Conservation (phyloP, 495 filamentous ascomycete genomes). For the Penicillium desertorum region DNA sequence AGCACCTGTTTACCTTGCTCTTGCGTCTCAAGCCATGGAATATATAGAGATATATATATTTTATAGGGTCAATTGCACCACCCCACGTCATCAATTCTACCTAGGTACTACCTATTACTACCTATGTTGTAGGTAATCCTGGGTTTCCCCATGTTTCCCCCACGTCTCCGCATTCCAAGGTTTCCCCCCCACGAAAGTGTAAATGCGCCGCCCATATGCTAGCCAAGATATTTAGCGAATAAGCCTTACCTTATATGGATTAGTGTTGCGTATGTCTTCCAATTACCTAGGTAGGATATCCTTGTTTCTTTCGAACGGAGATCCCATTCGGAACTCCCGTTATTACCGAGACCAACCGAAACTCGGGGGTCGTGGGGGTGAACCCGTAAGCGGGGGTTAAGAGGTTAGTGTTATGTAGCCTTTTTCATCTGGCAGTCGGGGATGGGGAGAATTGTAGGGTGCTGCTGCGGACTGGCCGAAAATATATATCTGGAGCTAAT, state of each 20-base stretch:
- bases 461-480: too few relatives aligned
- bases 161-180: slow-evolving; percentile 9
- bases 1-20: too few relatives aligned
- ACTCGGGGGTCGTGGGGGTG: slow-evolving; percentile 9
- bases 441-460: not conserved
- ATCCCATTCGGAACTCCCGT: slow-evolving; percentile 1
- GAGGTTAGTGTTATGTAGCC: not conserved
- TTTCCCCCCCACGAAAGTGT: slow-evolving; percentile 6
- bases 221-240: not conserved
- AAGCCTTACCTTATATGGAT: not conserved
- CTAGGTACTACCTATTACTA: too few relatives aligned
- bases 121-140: too few relatives aligned
- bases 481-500: too few relatives aligned
- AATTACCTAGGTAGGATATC: not conserved
- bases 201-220: not conserved
- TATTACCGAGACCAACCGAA: slow-evolving; percentile 11
- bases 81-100: slow-evolving; percentile 2
- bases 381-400: not conserved
- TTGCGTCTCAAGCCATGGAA: not conserved
- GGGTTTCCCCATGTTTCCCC: slow-evolving; percentile 3
- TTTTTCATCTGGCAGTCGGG: not conserved
- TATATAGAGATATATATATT: not conserved
- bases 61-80: not conserved
- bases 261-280: not conserved
- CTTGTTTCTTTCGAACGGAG: not conserved